These are phyloP conservation scores for Ophiostoma novo-ulmi DNA, from an alignment of 2,329 filamentous ascomycete genomes.

Conservation along the genomic window DNA sequence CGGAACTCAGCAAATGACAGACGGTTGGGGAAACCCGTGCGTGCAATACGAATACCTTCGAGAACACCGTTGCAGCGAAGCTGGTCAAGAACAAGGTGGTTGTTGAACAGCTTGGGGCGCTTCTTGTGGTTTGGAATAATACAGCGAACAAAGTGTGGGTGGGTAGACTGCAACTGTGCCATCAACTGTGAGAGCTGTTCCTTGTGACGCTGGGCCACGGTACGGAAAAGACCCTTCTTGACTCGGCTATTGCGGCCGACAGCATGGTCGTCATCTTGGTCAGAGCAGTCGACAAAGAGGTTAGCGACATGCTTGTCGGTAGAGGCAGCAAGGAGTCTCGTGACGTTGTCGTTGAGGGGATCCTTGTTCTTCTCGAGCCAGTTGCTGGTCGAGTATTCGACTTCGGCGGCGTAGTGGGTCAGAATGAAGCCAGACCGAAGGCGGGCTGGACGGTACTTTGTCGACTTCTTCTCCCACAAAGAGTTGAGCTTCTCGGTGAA, in stretches of 20 bases:
- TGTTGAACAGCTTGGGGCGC: constrained; percentile 84
- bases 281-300: constrained; percentile 80
- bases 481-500: constrained; percentile 98
- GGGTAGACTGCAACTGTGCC: constrained; percentile 88
- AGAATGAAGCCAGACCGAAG: constrained; percentile 89
- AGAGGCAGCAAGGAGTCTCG: constrained; percentile 76
- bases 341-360: constrained; percentile 94
- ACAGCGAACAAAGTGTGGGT: constrained; percentile 96
- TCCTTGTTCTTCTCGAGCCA: constrained; percentile 99
- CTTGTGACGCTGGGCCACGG: constrained; percentile 93
- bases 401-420: constrained; percentile 95
- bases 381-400: constrained; percentile 89
- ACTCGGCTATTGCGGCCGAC: constrained; percentile 70
- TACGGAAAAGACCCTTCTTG: constrained; percentile 95
- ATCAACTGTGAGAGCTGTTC: constrained; percentile 97
- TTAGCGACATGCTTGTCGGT: constrained; percentile 75
- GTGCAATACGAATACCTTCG: constrained; percentile 95
- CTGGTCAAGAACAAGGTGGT: constrained; percentile 90
- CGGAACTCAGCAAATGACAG: constrained; percentile 90
- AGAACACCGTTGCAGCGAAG: constrained; percentile 97
- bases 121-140: constrained; percentile 99
- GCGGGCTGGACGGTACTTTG: constrained; percentile 84
- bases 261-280: constrained; percentile 63
- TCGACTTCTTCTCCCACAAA: constrained; percentile 92
- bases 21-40: constrained; percentile 93